phyloP scores from a whole-genome alignment of 2,329 filamentous ascomycete species.

The Knufia petricola region DNA sequence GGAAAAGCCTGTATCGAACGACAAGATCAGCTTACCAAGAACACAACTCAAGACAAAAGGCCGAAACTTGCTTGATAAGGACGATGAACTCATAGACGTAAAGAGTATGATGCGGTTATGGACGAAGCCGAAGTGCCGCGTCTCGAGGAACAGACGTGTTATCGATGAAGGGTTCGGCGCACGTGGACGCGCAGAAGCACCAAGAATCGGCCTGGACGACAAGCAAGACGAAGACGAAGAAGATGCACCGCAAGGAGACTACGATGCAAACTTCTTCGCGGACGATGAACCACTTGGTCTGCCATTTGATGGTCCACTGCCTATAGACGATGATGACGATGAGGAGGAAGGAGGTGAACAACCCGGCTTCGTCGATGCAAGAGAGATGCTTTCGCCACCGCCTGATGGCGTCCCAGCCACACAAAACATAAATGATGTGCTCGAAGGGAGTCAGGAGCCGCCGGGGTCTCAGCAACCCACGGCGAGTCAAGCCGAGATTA shows the following conservation, averaged over 20 bases:
- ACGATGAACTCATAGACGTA: constrained; percentile 98
- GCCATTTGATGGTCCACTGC: constrained; percentile 38
- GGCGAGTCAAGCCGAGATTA: constrained; percentile 15
- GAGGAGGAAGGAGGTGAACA: constrained; percentile 28
- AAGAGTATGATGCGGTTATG: constrained; percentile 81
- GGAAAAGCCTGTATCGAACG: constrained; percentile 69
- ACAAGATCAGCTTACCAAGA: constrained; percentile 76
- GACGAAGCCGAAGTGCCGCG: constrained; percentile 82
- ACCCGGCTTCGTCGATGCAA: constrained; percentile 37
- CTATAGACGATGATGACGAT: constrained; percentile 38
- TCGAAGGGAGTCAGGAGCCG: constrained; percentile 10
- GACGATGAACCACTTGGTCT: constrained; percentile 52
- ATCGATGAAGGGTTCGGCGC: constrained; percentile 98
- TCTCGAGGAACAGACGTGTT: constrained; percentile 60
- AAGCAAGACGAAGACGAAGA: constrained; percentile 38
- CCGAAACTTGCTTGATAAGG: constrained; percentile 72
- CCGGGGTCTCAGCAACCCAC: constrained; percentile 1
- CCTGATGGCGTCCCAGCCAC: constrained; percentile 14
- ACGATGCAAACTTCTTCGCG: constrained; percentile 90
- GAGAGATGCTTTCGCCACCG: constrained; percentile 39
- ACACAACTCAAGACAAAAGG: constrained; percentile 94
- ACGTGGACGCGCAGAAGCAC: constrained; percentile 46
- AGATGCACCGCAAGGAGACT: constrained; percentile 60
- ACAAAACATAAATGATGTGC: constrained; percentile 11
- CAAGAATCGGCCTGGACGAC: not conserved